Conservation (phyloP, 768 basidiomycete genomes). For the Kwoniella mangroviensis region DNA sequence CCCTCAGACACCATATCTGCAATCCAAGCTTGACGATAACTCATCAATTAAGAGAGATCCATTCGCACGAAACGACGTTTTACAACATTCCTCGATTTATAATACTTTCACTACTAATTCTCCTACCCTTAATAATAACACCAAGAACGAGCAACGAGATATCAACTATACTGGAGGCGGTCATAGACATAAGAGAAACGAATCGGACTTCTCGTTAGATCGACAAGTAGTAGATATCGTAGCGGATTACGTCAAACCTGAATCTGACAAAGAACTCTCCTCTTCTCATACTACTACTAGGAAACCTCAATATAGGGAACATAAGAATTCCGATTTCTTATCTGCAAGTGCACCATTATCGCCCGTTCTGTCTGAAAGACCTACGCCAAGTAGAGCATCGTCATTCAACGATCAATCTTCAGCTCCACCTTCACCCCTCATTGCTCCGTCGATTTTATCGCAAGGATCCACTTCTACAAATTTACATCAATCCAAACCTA, state of each 20-base stretch:
- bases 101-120: constrained; percentile 13
- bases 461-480: constrained; percentile 8
- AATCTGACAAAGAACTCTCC: background rate
- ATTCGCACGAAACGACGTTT: constrained; percentile 16
- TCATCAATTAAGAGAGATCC: constrained; percentile 3
- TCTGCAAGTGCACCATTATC: background rate
- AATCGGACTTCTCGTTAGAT: constrained; percentile 20
- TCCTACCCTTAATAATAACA: background rate
- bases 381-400: constrained; percentile 6
- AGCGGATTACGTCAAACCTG: constrained; percentile 18
- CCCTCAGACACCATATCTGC: constrained; percentile 25
- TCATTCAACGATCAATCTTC: constrained; percentile 19
- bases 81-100: constrained; percentile 20
- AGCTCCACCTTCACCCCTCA: constrained; percentile 6
- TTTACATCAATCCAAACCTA: background rate
- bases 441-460: constrained; percentile 10
- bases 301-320: background rate
- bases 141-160: no score
- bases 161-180: background rate
- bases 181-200: constrained; percentile 6
- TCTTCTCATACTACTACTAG: background rate
- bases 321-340: background rate
- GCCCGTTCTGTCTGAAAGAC: background rate
- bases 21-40: constrained; percentile 14
- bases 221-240: constrained; percentile 17